Evolutionary conservation across 1,284 basidiomycete genomes (phyloP).

Genomic region (Papiliotrema fonsecae): DNA sequence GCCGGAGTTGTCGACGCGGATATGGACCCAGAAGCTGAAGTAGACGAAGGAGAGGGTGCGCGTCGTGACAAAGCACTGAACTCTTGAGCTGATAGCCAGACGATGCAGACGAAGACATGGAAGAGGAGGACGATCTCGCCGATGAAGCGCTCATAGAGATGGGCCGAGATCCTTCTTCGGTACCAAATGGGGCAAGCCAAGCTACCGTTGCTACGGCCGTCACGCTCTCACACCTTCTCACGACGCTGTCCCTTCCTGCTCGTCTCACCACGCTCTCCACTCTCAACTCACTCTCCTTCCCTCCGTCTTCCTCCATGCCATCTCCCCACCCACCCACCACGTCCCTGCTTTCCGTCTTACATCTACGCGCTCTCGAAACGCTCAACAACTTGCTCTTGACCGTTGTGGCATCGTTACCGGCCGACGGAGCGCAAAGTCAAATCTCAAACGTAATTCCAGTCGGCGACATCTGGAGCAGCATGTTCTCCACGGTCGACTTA

Average conservation of each 20-base stretch:
- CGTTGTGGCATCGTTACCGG: slow-evolving; percentile 51
- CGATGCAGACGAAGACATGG: slow-evolving; percentile 44
- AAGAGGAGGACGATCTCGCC: slow-evolving; percentile 43
- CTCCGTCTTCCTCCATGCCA: slow-evolving; percentile 58
- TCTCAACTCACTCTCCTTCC: slow-evolving; percentile 72
- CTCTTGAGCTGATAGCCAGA: slow-evolving; percentile 40
- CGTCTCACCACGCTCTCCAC: slow-evolving; percentile 64
- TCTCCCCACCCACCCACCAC: slow-evolving; percentile 80
- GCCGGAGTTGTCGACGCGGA: slow-evolving; percentile 71
- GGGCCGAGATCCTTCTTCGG: slow-evolving; percentile 37
- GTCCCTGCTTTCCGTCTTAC: slow-evolving; percentile 70
- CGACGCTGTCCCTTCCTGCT: slow-evolving; percentile 41
- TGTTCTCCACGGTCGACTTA: slow-evolving; percentile 65
- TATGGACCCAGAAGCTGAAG: slow-evolving; percentile 41
- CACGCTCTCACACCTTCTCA: slow-evolving; percentile 50
- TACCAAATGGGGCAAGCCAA: slow-evolving; percentile 29
- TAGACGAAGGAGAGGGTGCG: slow-evolving; percentile 26
- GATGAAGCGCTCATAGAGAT: slow-evolving; percentile 46
- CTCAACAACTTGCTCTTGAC: slow-evolving; percentile 85
- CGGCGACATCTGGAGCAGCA: slow-evolving; percentile 62
- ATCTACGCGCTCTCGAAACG: slow-evolving; percentile 79
- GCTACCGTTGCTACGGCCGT: slow-evolving; percentile 23
- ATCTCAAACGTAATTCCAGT: slow-evolving; percentile 52
- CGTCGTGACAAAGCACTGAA: slow-evolving; percentile 15
- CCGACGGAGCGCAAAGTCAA: slow-evolving; percentile 23